Evolutionary conservation across 1,284 basidiomycete species (phyloP).

Genomic region (Gomphus bonarii): DNA sequence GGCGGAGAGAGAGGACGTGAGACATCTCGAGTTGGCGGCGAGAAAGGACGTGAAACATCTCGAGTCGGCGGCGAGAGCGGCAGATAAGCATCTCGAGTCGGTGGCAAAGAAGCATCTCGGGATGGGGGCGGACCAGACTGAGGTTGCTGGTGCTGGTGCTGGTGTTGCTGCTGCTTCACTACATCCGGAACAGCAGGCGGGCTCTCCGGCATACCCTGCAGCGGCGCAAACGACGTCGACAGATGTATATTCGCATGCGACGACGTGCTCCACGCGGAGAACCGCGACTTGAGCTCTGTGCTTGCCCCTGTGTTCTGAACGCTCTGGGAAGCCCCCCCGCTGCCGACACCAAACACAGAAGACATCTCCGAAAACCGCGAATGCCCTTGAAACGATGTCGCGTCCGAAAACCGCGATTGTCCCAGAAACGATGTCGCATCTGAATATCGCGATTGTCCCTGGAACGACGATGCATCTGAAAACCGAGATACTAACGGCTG

Average conservation of each 20-base stretch:
- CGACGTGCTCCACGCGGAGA: not conserved
- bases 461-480: not conserved
- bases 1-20: not conserved
- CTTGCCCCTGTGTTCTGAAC: no score
- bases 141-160: not conserved
- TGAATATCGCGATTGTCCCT: not conserved
- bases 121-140: not conserved
- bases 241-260: not conserved
- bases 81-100: not conserved
- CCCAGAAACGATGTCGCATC: not conserved
- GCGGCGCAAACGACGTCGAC: not conserved
- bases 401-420: constrained; percentile 1
- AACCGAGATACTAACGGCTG: not conserved
- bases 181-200: not conserved
- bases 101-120: not conserved
- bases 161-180: not conserved
- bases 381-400: constrained; percentile 2
- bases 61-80: not conserved
- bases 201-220: constrained; percentile 1
- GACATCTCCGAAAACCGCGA: not conserved
- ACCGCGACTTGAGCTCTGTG: not conserved
- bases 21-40: not conserved
- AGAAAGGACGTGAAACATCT: not conserved
- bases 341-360: no score
- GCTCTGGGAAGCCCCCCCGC: no score